A percentile compares a stretch with the other conserved stretches of the same genome.
Conservation (phyloP, 139 green algal species). For the Micractinium sp. region DNA sequence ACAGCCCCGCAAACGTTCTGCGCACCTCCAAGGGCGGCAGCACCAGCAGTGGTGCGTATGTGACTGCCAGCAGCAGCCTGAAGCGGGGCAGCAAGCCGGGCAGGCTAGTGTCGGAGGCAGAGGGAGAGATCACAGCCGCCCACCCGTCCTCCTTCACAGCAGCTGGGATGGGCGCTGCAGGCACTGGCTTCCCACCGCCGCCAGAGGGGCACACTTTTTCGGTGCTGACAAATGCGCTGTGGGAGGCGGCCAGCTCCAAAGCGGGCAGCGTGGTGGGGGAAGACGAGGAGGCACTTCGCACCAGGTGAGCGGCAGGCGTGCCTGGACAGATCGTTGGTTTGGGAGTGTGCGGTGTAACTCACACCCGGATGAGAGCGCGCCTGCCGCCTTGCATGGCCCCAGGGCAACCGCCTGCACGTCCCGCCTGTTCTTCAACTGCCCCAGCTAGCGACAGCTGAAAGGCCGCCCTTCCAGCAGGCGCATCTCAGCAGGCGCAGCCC, state of each 20-base stretch:
- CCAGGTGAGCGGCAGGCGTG: neutral
- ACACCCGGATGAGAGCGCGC: too few species aligned
- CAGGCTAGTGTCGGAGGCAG: neutral
- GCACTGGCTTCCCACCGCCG: neutral
- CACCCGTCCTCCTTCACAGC: neutral
- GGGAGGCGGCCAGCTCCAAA: neutral
- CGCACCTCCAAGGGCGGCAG: neutral
- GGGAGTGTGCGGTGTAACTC: neutral
- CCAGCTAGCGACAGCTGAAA: neutral
- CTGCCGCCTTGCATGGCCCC: neutral
- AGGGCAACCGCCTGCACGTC: too few species aligned
- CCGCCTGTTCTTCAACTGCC: neutral
- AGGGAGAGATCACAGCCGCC: neutral
- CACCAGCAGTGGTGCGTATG: neutral
- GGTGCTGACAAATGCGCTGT: neutral
- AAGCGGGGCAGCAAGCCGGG: neutral
- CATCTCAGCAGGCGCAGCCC: neutral
- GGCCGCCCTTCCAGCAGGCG: neutral
- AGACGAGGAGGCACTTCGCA: too few species aligned
- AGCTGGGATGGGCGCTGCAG: neutral
- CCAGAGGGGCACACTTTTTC: neutral
- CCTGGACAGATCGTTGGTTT: too few species aligned
- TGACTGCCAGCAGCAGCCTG: neutral
- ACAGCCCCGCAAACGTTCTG: too few species aligned
- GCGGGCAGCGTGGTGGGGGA: neutral